Evolutionary conservation across 495 filamentous ascomycete species (phyloP).

Genomic region (Talaromyces nanjingensis): DNA sequence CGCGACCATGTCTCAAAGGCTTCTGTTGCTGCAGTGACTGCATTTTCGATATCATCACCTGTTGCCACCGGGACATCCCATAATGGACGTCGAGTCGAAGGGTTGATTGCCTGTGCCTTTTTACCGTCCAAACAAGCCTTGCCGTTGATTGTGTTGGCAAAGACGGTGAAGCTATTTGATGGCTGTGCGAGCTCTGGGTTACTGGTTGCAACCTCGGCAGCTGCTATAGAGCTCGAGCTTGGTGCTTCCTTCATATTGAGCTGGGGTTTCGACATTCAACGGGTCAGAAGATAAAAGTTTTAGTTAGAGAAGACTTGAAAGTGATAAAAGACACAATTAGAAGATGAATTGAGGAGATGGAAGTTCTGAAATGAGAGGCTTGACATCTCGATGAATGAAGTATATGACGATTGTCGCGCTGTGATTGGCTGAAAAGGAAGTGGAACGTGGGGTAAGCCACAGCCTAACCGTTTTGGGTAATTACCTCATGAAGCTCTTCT

Average conservation of each 20-base stretch:
- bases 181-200: background rate
- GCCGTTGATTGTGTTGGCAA: constrained; percentile 10
- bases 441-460: background rate
- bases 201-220: background rate
- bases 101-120: constrained; percentile 15
- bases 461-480: background rate
- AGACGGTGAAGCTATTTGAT: constrained; percentile 6
- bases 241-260: constrained; percentile 4
- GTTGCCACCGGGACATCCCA: constrained; percentile 47
- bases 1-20: constrained; percentile 42
- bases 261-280: background rate
- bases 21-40: constrained; percentile 32
- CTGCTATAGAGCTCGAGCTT: background rate
- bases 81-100: constrained; percentile 36
- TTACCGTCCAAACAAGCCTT: background rate
- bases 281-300: background rate
- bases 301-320: background rate
- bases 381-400: background rate
- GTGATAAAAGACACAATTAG: background rate
- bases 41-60: constrained; percentile 43
- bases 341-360: background rate
- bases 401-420: background rate
- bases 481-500: background rate
- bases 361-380: background rate
- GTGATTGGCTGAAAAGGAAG: background rate